Evolutionary conservation across 805 yeast genomes (phyloP), one percentile per base, ranked within the genome.

Genomic region (Yarrowia osloensis): DNA sequence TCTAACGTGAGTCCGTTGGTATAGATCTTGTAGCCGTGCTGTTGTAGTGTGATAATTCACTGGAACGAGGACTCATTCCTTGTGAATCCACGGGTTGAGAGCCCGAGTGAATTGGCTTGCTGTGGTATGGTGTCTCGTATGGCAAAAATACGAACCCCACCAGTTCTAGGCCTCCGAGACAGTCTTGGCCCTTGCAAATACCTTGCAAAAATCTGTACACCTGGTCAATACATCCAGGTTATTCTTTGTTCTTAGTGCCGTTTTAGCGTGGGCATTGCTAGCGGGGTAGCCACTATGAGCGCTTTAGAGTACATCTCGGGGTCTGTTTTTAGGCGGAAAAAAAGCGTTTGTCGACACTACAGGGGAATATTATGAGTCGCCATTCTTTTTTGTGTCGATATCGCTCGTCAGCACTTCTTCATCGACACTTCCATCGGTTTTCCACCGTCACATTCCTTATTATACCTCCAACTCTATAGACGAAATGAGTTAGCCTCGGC

Each of bases 401-500:
- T 15, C 17, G 9, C 17, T 15, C 17, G 17, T 33, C 40, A n/a
- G n/a, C n/a, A n/a, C n/a, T n/a, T n/a, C n/a, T n/a, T n/a, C n/a
- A n/a, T n/a, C n/a, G 39, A 35, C 39, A 4, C 39, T 35, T 35
- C 19, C 3, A 2, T 6, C n/a, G n/a, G 21, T 13, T n/a, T 21
- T 21, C 26, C 21, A 28, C 15, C 17, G 22, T 11, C 33, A 49
- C 55, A 49, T 49, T 49, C 55, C 55, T 31, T 49, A 31, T 31
- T 31, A 49, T 49, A 49, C 55, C 55, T 49, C 55, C 37, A 49
- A 49, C 55, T 31, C 39, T 49, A 49, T 29, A 15, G 26, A 1
- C 13, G 13, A 31, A 21, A 11, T 21, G 22, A 8, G 26, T 49
- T 28, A 49, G 55, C 6, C 55, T 49, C 26, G 37, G n/a, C 11